A percentile compares a stretch with the other conserved stretches of the same genome.
Evolutionary conservation across 139 green algal species (phyloP).

Genomic region (Edaphochlamys debaryana): DNA sequence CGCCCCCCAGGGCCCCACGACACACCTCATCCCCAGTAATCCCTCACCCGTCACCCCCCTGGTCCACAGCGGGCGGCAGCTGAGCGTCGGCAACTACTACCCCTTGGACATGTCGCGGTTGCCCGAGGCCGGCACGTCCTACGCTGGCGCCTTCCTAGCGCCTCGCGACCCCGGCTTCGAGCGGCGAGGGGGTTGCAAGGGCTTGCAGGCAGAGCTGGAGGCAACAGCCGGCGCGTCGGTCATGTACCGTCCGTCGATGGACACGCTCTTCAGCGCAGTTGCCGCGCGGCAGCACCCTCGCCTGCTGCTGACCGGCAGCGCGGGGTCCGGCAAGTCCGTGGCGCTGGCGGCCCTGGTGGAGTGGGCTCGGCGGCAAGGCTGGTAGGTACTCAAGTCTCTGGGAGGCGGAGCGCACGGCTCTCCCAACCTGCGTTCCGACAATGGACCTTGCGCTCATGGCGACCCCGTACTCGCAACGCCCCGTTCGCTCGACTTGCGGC

Average conservation of each 20-base stretch:
- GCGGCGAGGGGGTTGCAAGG: constrained; percentile 55
- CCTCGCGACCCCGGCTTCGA: constrained; percentile 32
- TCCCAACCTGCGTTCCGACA: no score
- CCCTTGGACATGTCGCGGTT: constrained; percentile 23
- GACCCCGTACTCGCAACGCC: no score
- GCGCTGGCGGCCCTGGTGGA: constrained; percentile 68
- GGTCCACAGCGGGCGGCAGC: no score
- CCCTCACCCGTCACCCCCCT: no score
- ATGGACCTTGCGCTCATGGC: no score
- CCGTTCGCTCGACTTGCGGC: no score
- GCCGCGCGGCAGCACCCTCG: not conserved
- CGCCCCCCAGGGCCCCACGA: no score
- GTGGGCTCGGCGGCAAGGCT: constrained; percentile 64
- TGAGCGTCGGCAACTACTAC: constrained; percentile 41
- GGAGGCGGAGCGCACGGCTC: no score
- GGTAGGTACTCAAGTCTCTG: no score
- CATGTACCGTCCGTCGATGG: constrained; percentile 38
- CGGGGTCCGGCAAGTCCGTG: constrained; percentile 75
- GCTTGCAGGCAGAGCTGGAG: constrained; percentile 49
- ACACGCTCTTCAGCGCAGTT: constrained; percentile 1
- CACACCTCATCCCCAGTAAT: no score
- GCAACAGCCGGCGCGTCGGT: constrained; percentile 22
- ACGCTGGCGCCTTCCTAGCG: constrained; percentile 45
- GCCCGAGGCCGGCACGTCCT: constrained; percentile 42
- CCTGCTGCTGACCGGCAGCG: constrained; percentile 23